These are phyloP conservation scores for Candida tetrigidarum DNA, from an alignment of 1,139 yeast genomes.

Conservation along the genomic window DNA sequence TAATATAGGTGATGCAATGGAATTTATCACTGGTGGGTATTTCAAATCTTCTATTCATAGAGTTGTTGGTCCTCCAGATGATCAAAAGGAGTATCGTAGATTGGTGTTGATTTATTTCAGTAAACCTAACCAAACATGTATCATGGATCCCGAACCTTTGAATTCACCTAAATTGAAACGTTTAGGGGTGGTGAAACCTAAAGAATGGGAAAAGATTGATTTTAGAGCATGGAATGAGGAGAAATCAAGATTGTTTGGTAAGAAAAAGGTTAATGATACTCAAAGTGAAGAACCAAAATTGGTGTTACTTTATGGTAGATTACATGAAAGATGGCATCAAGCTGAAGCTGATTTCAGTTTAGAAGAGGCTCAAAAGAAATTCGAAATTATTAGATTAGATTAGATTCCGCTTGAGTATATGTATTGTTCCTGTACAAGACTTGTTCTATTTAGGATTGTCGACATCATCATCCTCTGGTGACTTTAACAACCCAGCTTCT, in stretches of 20 bases:
- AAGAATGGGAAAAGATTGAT: conserved; percentile 41
- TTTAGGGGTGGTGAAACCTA: conserved; percentile 35
- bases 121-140: conserved; percentile 27
- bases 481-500: conserved; percentile 5
- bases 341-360: conserved; percentile 21
- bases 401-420: background rate
- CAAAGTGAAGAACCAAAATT: conserved; percentile 43
- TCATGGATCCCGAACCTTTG: conserved; percentile 44
- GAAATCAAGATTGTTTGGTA: conserved; percentile 46
- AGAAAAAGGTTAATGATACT: conserved; percentile 28
- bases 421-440: no score
- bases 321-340: conserved; percentile 44
- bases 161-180: conserved; percentile 38
- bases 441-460: no score
- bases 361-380: conserved; percentile 22
- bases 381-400: conserved; percentile 20
- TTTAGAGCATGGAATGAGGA: conserved; percentile 41
- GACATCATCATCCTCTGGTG: background rate
- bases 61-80: conserved; percentile 49
- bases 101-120: conserved; percentile 47
- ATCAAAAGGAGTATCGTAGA: conserved; percentile 41
- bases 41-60: conserved; percentile 53
- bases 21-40: conserved; percentile 52
- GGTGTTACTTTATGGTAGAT: conserved; percentile 40
- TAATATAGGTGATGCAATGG: conserved; percentile 53